phyloP scores from a whole-genome alignment of 306 rosid genomes.

The Fragaria iinumae region DNA sequence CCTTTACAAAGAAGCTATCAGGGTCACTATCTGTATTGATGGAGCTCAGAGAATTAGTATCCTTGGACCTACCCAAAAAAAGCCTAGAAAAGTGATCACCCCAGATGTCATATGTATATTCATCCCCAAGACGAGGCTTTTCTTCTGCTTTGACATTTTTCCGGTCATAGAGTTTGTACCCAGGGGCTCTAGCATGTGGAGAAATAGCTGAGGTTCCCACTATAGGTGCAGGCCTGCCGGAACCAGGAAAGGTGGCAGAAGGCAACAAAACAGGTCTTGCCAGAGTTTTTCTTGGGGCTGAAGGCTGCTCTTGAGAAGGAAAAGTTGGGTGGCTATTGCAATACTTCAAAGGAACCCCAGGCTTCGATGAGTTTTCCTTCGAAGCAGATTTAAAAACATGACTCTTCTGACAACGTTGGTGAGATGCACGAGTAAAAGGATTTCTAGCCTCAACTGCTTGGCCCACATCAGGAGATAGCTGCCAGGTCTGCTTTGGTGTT shows the following conservation, averaged over 20 bases:
- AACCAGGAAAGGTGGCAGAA: conserved; percentile 48
- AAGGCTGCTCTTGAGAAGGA: conserved; percentile 36
- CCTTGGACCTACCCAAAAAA: conserved; percentile 47
- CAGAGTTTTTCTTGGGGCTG: conserved; percentile 34
- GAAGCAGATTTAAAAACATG: conserved; percentile 30
- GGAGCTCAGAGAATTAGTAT: conserved; percentile 50
- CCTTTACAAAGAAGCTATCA: conserved; percentile 85
- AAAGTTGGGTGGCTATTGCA: conserved; percentile 21
- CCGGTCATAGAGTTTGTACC: conserved; percentile 44
- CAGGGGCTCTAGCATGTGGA: conserved; percentile 72
- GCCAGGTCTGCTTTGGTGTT: conserved; percentile 49
- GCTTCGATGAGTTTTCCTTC: conserved; percentile 32
- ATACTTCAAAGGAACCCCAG: conserved; percentile 25
- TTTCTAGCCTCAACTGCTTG: conserved; percentile 43
- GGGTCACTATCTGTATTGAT: conserved; percentile 48
- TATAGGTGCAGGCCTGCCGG: conserved; percentile 34
- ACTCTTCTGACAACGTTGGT: conserved; percentile 27
- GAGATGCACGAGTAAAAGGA: conserved; percentile 33
- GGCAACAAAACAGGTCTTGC: conserved; percentile 44
- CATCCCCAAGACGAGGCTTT: conserved; percentile 43
- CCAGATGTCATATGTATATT: conserved; percentile 92
- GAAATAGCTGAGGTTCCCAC: conserved; percentile 38
- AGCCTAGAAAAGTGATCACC: conserved; percentile 82
- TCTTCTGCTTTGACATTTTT: conserved; percentile 38
- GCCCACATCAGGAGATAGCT: conserved; percentile 45